These are phyloP conservation scores for Corynespora cassiicola DNA, from an alignment of 2,329 filamentous ascomycete genomes.

Conservation along the genomic window DNA sequence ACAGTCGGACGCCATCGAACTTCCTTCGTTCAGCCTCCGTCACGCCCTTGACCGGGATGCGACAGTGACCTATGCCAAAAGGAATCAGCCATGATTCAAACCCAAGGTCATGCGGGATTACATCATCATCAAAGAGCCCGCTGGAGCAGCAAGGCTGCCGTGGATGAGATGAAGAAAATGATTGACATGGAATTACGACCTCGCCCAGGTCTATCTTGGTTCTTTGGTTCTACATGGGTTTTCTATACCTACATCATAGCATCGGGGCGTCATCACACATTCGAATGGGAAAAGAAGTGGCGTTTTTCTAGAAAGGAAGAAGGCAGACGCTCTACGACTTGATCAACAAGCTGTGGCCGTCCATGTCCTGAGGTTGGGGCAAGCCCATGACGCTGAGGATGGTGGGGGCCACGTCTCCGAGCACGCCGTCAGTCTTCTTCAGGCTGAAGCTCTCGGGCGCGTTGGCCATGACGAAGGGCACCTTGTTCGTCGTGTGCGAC, in stretches of 20 bases:
- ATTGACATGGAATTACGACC: neutral
- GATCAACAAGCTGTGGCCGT: slow-evolving; percentile 80
- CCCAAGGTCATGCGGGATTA: too few species aligned
- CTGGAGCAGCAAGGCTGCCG: slow-evolving; percentile 4
- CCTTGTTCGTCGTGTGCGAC: slow-evolving; percentile 96
- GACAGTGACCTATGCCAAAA: too few species aligned
- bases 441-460: slow-evolving; percentile 88
- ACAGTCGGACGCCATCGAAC: too few species aligned
- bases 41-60: too few species aligned
- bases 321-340: slow-evolving; percentile 65
- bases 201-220: neutral
- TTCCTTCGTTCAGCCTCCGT: too few species aligned
- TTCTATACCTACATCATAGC: slow-evolving; percentile 17
- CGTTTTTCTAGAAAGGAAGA: slow-evolving; percentile 4
- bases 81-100: too few species aligned
- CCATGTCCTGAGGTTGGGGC: slow-evolving; percentile 90
- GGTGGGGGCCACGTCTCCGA: slow-evolving; percentile 97
- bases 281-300: slow-evolving; percentile 11
- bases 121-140: too few species aligned
- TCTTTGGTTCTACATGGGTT: slow-evolving; percentile 11
- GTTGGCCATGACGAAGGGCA: slow-evolving; percentile 98
- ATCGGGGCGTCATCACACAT: slow-evolving; percentile 15
- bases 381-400: slow-evolving; percentile 90
- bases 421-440: slow-evolving; percentile 83
- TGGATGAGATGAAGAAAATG: neutral